phyloP scores from a whole-genome alignment of 306 rosid genomes.

The Abrus precatorius region DNA sequence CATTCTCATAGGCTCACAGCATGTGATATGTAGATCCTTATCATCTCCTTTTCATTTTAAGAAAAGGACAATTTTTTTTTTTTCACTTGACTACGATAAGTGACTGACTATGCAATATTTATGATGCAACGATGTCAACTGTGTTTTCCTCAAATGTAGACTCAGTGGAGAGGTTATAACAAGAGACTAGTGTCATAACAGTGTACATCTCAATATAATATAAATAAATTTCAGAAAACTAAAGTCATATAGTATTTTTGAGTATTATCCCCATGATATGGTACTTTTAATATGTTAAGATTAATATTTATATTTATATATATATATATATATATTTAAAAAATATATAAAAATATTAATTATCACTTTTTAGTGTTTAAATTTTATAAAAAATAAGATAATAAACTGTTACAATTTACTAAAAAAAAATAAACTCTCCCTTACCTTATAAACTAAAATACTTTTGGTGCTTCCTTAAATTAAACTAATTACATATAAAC shows the following conservation, averaged over 20 bases:
- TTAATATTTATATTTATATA: too few relatives aligned
- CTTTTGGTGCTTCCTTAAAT: too few relatives aligned
- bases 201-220: constrained; percentile 5
- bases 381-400: too few relatives aligned
- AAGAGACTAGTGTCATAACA: constrained; percentile 14
- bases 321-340: too few relatives aligned
- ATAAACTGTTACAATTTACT: too few relatives aligned
- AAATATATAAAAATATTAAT: too few relatives aligned
- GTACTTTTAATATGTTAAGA: too few relatives aligned
- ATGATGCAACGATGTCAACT: constrained; percentile 7
- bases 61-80: not conserved
- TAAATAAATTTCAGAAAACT: not conserved
- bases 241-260: not conserved
- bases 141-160: not conserved
- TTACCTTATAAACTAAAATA: too few relatives aligned
- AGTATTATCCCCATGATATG: not conserved
- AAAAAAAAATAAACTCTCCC: too few relatives aligned
- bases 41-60: not conserved
- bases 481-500: too few relatives aligned
- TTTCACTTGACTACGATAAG: not conserved
- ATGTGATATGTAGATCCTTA: not conserved
- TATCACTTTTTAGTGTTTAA: too few relatives aligned
- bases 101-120: constrained; percentile 15
- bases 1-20: not conserved
- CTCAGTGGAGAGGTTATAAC: not conserved